These are phyloP conservation scores for Dioszegia aurantiaca DNA, from an alignment of 768 basidiomycete species.

Conservation along the genomic window DNA sequence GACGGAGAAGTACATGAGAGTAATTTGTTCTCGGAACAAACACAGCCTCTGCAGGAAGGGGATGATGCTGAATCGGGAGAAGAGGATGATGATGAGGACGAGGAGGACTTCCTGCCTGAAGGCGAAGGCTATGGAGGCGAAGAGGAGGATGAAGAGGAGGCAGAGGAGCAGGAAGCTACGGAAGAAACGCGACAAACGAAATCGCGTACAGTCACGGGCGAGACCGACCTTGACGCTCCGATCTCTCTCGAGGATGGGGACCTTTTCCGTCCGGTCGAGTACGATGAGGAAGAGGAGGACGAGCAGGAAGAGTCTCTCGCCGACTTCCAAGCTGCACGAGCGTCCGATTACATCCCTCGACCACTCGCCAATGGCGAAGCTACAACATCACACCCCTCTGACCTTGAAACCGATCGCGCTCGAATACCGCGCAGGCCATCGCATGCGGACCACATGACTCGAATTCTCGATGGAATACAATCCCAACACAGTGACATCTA, in stretches of 20 bases:
- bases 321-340: background rate
- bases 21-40: slow-evolving; percentile 6
- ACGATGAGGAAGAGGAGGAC: slow-evolving; percentile 4
- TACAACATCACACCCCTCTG: background rate
- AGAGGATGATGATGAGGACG: slow-evolving; percentile 11
- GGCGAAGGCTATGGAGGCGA: slow-evolving; percentile 46
- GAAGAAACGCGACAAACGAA: background rate
- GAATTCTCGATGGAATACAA: background rate
- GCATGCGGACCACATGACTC: slow-evolving; percentile 1
- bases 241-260: slow-evolving; percentile 8
- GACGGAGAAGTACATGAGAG: background rate
- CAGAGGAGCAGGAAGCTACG: slow-evolving; percentile 60
- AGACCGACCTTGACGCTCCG: slow-evolving; percentile 8
- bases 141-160: slow-evolving; percentile 22
- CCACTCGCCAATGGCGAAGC: background rate
- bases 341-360: slow-evolving; percentile 11
- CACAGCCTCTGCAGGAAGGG: background rate
- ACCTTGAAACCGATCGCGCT: background rate
- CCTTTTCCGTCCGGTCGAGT: slow-evolving; percentile 1
- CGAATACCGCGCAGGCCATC: background rate
- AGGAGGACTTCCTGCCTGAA: slow-evolving; percentile 33
- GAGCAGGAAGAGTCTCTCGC: background rate
- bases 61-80: slow-evolving; percentile 12
- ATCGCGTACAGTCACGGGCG: background rate
- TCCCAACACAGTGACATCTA: slow-evolving; percentile 3